A percentile compares a stretch with the other conserved stretches of the same genome.
Conservation (phyloP, 495 filamentous ascomycete species). For the Penicillium silybi region DNA sequence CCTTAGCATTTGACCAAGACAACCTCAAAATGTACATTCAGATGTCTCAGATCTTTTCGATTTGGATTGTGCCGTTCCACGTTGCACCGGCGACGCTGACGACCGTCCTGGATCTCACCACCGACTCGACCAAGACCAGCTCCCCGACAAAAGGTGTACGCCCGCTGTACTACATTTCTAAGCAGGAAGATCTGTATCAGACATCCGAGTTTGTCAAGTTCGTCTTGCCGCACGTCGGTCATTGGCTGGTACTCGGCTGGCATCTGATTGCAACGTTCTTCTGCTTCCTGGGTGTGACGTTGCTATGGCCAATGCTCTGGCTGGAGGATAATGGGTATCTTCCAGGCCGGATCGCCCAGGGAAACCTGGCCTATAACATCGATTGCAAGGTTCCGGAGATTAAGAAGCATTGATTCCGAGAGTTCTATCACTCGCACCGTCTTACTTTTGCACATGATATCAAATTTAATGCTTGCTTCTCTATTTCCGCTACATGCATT, state of each 20-base stretch:
- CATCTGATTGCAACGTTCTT: constrained; percentile 59
- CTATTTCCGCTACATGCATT: too few species aligned
- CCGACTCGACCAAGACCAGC: constrained; percentile 17
- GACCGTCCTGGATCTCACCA: constrained; percentile 63
- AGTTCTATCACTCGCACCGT: background rate
- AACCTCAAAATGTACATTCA: constrained; percentile 64
- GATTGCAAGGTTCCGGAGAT: constrained; percentile 25
- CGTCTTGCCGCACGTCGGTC: constrained; percentile 35
- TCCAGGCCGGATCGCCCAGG: constrained; percentile 16
- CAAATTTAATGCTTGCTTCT: background rate
- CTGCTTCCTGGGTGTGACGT: constrained; percentile 54
- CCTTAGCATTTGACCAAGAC: constrained; percentile 61
- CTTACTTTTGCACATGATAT: background rate
- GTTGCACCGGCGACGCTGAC: constrained; percentile 62
- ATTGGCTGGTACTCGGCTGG: constrained; percentile 49
- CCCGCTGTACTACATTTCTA: constrained; percentile 61
- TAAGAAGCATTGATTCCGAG: constrained; percentile 13
- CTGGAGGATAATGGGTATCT: constrained; percentile 38
- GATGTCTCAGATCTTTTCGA: constrained; percentile 66
- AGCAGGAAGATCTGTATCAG: constrained; percentile 83
- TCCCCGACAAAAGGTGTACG: constrained; percentile 20
- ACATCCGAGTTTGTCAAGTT: constrained; percentile 75
- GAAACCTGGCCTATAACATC: constrained; percentile 28
- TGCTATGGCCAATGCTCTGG: constrained; percentile 52
- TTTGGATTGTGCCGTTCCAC: constrained; percentile 75